Conservation (phyloP, 305 asterid genomes). For the Andrographis paniculata region DNA sequence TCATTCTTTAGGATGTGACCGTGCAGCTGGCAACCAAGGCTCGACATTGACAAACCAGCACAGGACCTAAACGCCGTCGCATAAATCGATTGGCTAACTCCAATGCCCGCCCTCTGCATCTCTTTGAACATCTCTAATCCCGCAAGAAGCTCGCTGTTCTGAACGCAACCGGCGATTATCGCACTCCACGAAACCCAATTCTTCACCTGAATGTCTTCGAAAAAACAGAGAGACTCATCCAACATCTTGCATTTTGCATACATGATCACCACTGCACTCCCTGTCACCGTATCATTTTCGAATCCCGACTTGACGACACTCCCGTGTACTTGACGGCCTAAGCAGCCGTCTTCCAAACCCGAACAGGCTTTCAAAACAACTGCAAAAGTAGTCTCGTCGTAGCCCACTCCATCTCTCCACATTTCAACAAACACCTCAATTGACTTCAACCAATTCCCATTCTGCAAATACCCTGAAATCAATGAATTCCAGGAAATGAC, state of each 20-base stretch:
- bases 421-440: slow-evolving; percentile 41
- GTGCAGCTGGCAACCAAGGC: slow-evolving; percentile 67
- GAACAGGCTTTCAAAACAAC: slow-evolving; percentile 67
- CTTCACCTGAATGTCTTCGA: slow-evolving; percentile 49
- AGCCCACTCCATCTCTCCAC: slow-evolving; percentile 49
- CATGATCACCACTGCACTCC: slow-evolving; percentile 76
- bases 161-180: slow-evolving; percentile 60
- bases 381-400: slow-evolving; percentile 63
- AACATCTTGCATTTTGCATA: slow-evolving; percentile 78
- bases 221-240: slow-evolving; percentile 39
- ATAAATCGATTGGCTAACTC: slow-evolving; percentile 70
- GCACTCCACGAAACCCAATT: slow-evolving; percentile 93
- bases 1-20: slow-evolving; percentile 64
- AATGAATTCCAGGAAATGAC: slow-evolving; percentile 81
- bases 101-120: slow-evolving; percentile 65
- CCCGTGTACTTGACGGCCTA: slow-evolving; percentile 76
- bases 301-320: slow-evolving; percentile 47
- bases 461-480: slow-evolving; percentile 71
- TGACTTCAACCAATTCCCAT: slow-evolving; percentile 35
- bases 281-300: slow-evolving; percentile 55
- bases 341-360: slow-evolving; percentile 31
- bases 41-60: slow-evolving; percentile 46
- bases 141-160: slow-evolving; percentile 37
- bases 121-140: slow-evolving; percentile 59
- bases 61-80: slow-evolving; percentile 77